phyloP scores from a whole-genome alignment of 2,329 filamentous ascomycete species.

The Teratosphaeria zuluensis region DNA sequence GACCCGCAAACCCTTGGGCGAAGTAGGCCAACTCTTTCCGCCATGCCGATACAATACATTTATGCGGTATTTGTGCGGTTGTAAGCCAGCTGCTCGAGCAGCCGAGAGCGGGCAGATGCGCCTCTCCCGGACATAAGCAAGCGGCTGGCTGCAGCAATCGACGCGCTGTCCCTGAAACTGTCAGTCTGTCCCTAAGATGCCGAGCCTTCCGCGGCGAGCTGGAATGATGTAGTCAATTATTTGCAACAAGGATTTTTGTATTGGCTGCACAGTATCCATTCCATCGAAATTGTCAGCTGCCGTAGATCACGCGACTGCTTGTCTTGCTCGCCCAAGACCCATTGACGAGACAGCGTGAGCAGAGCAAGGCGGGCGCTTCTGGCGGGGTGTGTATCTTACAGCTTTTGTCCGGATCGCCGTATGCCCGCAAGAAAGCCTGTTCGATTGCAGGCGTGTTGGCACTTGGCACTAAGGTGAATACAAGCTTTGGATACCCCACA shows the following conservation, averaged over 20 bases:
- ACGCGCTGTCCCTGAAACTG: neutral
- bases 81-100: neutral
- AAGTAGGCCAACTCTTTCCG: neutral
- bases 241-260: neutral
- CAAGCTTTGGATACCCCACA: neutral
- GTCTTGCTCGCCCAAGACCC: neutral
- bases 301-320: neutral
- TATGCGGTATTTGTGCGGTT: neutral
- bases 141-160: neutral
- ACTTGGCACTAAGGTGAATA: neutral
- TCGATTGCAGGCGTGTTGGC: neutral
- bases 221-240: neutral
- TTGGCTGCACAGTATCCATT: neutral
- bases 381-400: neutral
- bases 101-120: neutral
- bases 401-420: neutral
- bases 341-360: neutral
- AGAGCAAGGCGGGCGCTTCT: neutral
- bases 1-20: neutral
- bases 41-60: too few relatives aligned
- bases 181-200: neutral
- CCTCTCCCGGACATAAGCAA: neutral
- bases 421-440: neutral
- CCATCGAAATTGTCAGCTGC: neutral
- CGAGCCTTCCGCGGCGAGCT: neutral